Percentiles rank a stretch among this genome's conserved stretches.
Conservation (phyloP, 306 rosid species). For the Cicer arietinum region DNA sequence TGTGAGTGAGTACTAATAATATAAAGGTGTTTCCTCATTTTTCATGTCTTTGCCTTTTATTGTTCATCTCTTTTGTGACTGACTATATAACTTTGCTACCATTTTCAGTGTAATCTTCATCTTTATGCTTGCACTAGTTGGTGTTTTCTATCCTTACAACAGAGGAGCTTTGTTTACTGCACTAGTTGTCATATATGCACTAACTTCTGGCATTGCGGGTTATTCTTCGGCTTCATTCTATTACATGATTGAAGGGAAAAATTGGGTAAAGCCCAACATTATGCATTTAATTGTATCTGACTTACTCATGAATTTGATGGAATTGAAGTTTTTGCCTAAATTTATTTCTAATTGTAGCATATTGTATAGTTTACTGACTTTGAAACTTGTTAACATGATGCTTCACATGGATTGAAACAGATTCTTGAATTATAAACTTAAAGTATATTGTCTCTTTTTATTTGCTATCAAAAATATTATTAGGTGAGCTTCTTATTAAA, state of each 20-base stretch:
- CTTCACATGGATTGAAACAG: too few relatives aligned
- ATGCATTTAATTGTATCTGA: too few relatives aligned
- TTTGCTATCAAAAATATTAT: too few relatives aligned
- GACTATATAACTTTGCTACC: slow-evolving; percentile 28
- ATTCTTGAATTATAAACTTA: too few relatives aligned
- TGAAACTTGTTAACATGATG: too few relatives aligned
- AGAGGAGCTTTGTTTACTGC: slow-evolving; percentile 64
- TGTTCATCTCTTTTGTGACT: slow-evolving; percentile 37
- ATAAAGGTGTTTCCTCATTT: neutral
- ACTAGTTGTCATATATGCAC: slow-evolving; percentile 53
- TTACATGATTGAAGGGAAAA: slow-evolving; percentile 58
- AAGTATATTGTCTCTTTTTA: too few relatives aligned
- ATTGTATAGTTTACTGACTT: too few relatives aligned
- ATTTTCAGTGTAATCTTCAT: slow-evolving; percentile 57
- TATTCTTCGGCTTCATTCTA: slow-evolving; percentile 61
- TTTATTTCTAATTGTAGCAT: too few relatives aligned
- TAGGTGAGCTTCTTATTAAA: too few relatives aligned
- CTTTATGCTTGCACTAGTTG: slow-evolving; percentile 61
- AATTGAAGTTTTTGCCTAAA: too few relatives aligned
- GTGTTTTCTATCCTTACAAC: slow-evolving; percentile 62
- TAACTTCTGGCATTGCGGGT: slow-evolving; percentile 59
- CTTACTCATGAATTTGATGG: too few relatives aligned
- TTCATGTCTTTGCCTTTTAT: neutral
- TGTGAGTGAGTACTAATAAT: slow-evolving; percentile 48
- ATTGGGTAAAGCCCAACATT: slow-evolving; percentile 46